Evolutionary conservation across 805 yeast genomes (phyloP), one percentile per base, ranked within the genome.

Genomic region (Debaryomyces tyrocola): DNA sequence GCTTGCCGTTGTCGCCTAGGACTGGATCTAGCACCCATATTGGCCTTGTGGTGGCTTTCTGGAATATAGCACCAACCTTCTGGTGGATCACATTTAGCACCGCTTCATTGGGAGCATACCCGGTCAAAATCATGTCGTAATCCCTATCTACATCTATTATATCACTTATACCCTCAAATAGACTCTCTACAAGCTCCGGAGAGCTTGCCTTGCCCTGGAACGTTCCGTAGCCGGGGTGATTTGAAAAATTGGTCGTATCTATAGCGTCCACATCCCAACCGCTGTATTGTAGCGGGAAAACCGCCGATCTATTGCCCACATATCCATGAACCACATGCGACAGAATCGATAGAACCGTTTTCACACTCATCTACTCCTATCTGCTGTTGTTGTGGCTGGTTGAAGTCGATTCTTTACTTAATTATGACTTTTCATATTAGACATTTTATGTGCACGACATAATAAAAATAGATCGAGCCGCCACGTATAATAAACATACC

Each of bases 11-110:
- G 60, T 92, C 98, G 10, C 98, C 98, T 62, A 92, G 67, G 0
- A 92, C 94, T 1, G 98, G 98, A 62, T 92, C 98, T 41, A 92
- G 62, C 4, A 91, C 74, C 83, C 92, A 82, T 14, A 78, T 64
- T 0, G 78, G 68, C 1, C 29, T 24, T 14, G 18, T 24, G 33
- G 24, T 43, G 2, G 33, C 46, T 1, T 34, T 54, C 34, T 41
- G 59, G 51, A 43, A 56, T 58, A 39, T 43, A 42, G 37, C 54
- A 58, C 40, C 67, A 2, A 82, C 60, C 38, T 62, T 55, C 11
- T 71, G 59, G 34, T 74, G 75, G 0, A 88, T 75, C 0, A 75
- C 73, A 34, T 66, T 58, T 41, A 90, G 69, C 4, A 80, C 80
- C 29, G 74, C 82, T 3, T 75, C 79, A 42, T 77, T 75, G 4